Conservation (phyloP, 768 basidiomycete genomes). For the Phlegmacium glaucopus region DNA sequence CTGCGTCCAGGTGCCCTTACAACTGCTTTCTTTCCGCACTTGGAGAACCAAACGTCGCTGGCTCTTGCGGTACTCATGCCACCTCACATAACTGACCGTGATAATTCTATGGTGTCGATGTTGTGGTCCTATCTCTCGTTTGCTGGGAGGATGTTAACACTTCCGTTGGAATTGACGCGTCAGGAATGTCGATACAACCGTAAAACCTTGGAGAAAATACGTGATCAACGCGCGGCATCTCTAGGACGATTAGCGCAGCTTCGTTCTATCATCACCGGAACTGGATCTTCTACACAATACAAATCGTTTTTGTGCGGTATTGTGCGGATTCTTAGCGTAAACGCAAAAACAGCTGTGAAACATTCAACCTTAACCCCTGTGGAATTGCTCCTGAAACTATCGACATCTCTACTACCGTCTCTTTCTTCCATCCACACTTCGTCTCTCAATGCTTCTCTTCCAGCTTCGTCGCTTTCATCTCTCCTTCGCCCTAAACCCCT, state of each 20-base stretch:
- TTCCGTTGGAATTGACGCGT: conserved; percentile 60
- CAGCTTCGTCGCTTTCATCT: conserved; percentile 11
- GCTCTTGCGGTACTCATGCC: conserved; percentile 18
- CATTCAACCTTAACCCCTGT: conserved; percentile 5
- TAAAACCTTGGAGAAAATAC: conserved; percentile 53
- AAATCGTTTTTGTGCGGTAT: conserved; percentile 16
- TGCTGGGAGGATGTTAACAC: conserved; percentile 26
- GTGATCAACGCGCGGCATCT: conserved; percentile 64
- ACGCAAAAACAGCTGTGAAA: conserved; percentile 1
- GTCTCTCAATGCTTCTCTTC: conserved; percentile 11
- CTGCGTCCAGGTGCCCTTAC: conserved; percentile 50
- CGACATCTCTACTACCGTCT: conserved; percentile 10
- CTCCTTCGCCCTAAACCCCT: conserved; percentile 68
- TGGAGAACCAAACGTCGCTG: conserved; percentile 23
- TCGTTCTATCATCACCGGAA: conserved; percentile 32
- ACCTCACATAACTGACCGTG: conserved; percentile 5
- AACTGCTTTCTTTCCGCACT: conserved; percentile 65
- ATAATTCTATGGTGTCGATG: neutral
- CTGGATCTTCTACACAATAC: conserved; percentile 11
- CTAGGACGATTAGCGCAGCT: conserved; percentile 62
- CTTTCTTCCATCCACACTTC: conserved; percentile 6
- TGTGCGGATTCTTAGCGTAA: conserved; percentile 10
- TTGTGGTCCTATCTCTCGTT: conserved; percentile 15
- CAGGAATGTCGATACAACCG: conserved; percentile 69
- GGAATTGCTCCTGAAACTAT: conserved; percentile 11